Evolutionary conservation across 768 basidiomycete species (phyloP), one percentile per base, ranked within the genome.

Genomic region (Russula compacta): DNA sequence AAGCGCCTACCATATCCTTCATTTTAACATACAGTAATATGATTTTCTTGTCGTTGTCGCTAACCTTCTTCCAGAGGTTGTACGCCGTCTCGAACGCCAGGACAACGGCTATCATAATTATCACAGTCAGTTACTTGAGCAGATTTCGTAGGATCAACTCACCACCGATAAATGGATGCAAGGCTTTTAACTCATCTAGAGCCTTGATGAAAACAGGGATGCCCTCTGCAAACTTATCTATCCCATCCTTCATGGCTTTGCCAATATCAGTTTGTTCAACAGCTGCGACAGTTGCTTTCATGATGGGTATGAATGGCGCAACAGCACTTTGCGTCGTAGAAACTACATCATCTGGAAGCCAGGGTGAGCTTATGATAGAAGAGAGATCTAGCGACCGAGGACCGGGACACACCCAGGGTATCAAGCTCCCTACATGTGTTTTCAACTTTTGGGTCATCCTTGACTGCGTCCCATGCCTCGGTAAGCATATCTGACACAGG

Each of bases 31-130:
- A 78, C 5, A 83, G 70, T 6, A 73, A 71, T 2, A 76, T 60
- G 4, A 82, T 73, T 59, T 80, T 81, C 58, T 74, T 75, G 55
- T 83, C 78, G 54, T 83, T 83, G 19, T 81, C 78, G 24, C 77
- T 70, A 21, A 80, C 71, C 3, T 75, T 77, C 53, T 77, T 55
- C 53, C 81, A 79, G 24, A 83, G 71, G 17, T 75, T 74, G 33
- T 81, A 73, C 2, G 79, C 79, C 0, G 79, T 70, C 42, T 76
- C 73, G 68, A 83, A 83, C 0, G 81, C 80, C n/a, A 75, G 66
- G 17, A 82, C 78, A 32, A 76, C 79, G 48, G 79, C 81, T 74
- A 19, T 29, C 2, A 29, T 29, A 3, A 29, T 8, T 8, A 32
- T 4, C 21, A 40, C 14, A 4, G 32, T 55, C 10, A 59, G 0